Percentiles rank a stretch among this genome's conserved stretches.
Evolutionary conservation across 352 stramenopile species (phyloP).

Genomic region (Blastocystis sp.): DNA sequence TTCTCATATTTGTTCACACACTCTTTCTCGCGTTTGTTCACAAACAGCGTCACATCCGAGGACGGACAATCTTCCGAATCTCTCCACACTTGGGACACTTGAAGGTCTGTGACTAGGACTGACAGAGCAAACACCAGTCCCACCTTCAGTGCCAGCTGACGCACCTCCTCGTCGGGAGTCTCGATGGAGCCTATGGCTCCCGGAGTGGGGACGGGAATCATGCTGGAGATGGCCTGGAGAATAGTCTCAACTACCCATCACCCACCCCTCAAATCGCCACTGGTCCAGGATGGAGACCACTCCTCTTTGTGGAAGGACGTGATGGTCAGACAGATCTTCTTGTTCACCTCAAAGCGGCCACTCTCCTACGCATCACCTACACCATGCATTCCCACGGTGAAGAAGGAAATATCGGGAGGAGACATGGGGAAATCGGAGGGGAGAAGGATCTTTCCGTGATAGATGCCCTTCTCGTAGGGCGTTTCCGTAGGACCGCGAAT

Average conservation of each 20-base stretch:
- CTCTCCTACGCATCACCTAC: constrained; percentile 75
- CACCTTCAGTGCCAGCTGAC: constrained; percentile 77
- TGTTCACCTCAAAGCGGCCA: constrained; percentile 91
- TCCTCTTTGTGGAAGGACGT: constrained; percentile 93
- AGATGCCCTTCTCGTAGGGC: constrained; percentile 92
- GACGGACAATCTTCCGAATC: constrained; percentile 76
- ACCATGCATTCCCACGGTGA: constrained; percentile 75
- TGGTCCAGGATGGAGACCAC: constrained; percentile 86
- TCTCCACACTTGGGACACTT: constrained; percentile 79
- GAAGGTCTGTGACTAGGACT: constrained; percentile 76
- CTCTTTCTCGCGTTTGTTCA: not conserved
- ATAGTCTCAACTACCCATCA: constrained; percentile 83
- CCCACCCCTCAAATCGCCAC: not conserved
- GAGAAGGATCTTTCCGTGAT: constrained; percentile 93
- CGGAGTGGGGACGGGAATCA: constrained; percentile 82
- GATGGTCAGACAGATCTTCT: constrained; percentile 97
- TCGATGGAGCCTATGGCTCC: constrained; percentile 80
- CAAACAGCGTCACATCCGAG: not conserved
- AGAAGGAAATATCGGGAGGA: constrained; percentile 93
- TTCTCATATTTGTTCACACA: not conserved
- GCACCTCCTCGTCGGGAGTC: constrained; percentile 77
- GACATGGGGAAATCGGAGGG: constrained; percentile 90
- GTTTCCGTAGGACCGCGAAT: constrained; percentile 90
- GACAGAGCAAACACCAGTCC: not conserved
- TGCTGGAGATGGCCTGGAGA: constrained; percentile 93